Percentiles rank a stretch among this genome's conserved stretches.
Evolutionary conservation across 176 grass and related monocot genomes (phyloP).

Genomic region (Areca catechu): DNA sequence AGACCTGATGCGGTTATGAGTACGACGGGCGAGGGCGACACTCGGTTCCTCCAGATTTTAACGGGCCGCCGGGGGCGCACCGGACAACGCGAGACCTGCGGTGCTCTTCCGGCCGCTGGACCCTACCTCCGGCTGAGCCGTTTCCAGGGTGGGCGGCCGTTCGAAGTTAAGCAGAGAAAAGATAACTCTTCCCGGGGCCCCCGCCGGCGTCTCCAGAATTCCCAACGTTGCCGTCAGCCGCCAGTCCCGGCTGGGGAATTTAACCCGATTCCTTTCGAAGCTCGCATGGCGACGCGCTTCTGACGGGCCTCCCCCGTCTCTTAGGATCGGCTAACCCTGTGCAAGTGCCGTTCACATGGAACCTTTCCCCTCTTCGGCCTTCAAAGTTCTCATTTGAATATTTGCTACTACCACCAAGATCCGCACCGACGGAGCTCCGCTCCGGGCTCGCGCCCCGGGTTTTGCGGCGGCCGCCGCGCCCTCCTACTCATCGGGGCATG

Average conservation of each 20-base stretch:
- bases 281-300: too few species aligned
- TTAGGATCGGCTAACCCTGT: too few species aligned
- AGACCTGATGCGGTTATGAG: conserved; percentile 56
- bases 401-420: conserved; percentile 67
- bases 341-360: conserved; percentile 59
- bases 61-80: conserved; percentile 54
- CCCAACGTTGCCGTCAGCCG: too few species aligned
- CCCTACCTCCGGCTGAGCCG: conserved; percentile 45
- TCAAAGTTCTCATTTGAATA: conserved; percentile 64
- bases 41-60: conserved; percentile 55
- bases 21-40: too few species aligned
- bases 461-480: conserved; percentile 9
- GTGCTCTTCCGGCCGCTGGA: conserved; percentile 49
- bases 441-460: conserved; percentile 8
- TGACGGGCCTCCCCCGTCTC: too few species aligned
- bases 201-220: too few species aligned
- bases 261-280: too few species aligned
- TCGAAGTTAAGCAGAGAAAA: too few species aligned
- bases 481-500: conserved; percentile 15
- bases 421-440: too few species aligned
- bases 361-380: conserved; percentile 52
- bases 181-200: too few species aligned
- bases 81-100: conserved; percentile 47
- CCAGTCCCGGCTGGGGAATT: too few species aligned
- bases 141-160: conserved; percentile 9